Conservation (phyloP, 768 basidiomycete species). For the Pisolithus orientalis region DNA sequence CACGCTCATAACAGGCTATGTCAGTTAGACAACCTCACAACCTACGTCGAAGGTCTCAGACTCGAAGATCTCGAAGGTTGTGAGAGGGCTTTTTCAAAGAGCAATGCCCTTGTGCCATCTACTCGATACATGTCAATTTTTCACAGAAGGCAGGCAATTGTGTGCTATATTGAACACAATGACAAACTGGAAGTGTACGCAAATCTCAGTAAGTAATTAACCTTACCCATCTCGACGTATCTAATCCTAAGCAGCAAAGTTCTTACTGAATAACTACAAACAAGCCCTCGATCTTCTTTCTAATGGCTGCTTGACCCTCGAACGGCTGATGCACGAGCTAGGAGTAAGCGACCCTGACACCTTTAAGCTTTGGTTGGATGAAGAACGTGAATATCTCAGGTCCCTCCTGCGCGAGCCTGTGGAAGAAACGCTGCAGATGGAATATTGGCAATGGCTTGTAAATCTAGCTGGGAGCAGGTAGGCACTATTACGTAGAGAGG, state of each 20-base stretch:
- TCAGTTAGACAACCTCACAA: conserved; percentile 13
- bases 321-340: no score
- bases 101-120: not conserved
- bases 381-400: no score
- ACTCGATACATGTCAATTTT: not conserved
- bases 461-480: not conserved
- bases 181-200: no score
- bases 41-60: conserved; percentile 10
- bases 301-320: no score
- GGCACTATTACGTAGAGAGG: not conserved
- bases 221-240: no score
- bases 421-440: conserved; percentile 9
- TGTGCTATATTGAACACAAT: no score
- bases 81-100: conserved; percentile 14
- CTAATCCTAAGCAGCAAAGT: no score
- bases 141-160: not conserved
- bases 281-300: no score
- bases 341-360: no score
- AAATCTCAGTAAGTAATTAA: not conserved
- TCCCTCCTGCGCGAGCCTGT: conserved; percentile 1
- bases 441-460: conserved; percentile 10
- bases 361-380: no score
- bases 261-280: no score
- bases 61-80: conserved; percentile 17
- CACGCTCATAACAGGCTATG: conserved; percentile 17